Base-by-base conservation (phyloP, 768 basidiomycete species). In the Boletellus ananas region DNA sequence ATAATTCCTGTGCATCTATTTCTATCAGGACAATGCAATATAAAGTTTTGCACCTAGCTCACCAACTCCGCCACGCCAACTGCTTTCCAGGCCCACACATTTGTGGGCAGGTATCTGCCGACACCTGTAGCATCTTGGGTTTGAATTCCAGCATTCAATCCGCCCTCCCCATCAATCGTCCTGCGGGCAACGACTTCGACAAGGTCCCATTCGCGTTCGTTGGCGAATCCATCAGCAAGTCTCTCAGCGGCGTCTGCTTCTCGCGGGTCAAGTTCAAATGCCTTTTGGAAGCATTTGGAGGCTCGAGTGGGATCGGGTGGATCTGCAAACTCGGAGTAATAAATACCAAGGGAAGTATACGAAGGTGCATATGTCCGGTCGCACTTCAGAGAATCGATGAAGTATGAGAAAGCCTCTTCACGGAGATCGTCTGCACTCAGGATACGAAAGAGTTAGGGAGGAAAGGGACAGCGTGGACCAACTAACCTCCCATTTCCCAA, bases 41-140 rank as follows among this genome's bases (percentile, higher is more conserved):
- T 23, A 16, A 7, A 14, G 17, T 25, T 54, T 58, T 46, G 42
- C 31, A 42, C 14, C 18, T 18, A 38, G 72, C 86, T 67, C 60
- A 94, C 95, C 70, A 94, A 71, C 65, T 94, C 93, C 2, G 94
- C 94, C 1, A 91, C 81, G 1, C 93, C 96, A 33, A 92, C 70
- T 18, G 94, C 94, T 69, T 96, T 97, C 94, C 95, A 99, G 3
- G 96, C 96, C 96, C 96, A 99, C 8, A 86, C 79, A 59, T 95
- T 94, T 34, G 81, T 83, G 0, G 90, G 86, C 37, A 82, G 73
- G 63, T 84, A 84, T 57, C 79, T 73, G 3, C 67, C 63, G 5
- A 71, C 63, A n/a, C 69, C 66, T 3, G 63, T 64, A 11, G 64
- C 64, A 42, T 77, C 76, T 8, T 74, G 71, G 46, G 58, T 69